Evolutionary conservation across 163 green algal genomes (phyloP), one percentile per base, ranked within the genome.

Genomic region (Chlamydomonas reinhardtii): DNA sequence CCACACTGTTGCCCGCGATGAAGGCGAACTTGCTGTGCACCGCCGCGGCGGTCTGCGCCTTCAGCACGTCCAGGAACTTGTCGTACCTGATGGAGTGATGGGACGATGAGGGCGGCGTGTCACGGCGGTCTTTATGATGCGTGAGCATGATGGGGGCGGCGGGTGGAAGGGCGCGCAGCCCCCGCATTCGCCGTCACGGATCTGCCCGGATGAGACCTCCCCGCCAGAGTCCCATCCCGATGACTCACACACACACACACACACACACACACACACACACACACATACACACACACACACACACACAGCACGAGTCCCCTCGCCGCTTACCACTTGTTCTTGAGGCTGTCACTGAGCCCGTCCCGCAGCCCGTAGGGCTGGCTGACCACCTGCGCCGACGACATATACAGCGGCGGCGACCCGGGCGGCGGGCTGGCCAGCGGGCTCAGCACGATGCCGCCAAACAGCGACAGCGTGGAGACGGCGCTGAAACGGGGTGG

Each of bases 31-130:
- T 32, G 17, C 74, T 70, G 72, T 87, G 75, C 43, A 74, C 32
- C n/a, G 72, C 24, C n/a, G 32, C 0, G 8, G 16, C 43, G 43
- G 82, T 2, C 70, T 69, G 34, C 27, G 14, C 72, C 77, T 90
- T 35, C 31, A 90, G 76, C 34, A 87, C 48, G 85, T 90, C 78
- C 14, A 75, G 69, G 52, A 87, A 86, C 24, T 32, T 35, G 48
- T 81, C 29, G 34, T 87, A 74, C 77, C 77, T 39, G 14, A 14
- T 17, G 43, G 8, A 11, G 6, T 6, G 43, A 16, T 54, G 43
- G 6, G 43, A 11, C 11, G 6, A 11, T 54, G 43, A 11, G 8
- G 43, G 43, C 43, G 43, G 43, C 43, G 43, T n/a, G 43, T 11
- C 8, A 11, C 43, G 43, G 43, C 43, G 43, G 43, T 54, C n/a